These are phyloP conservation scores for Cydonia oblonga DNA, from an alignment of 331 rosid genomes.

Conservation along the genomic window DNA sequence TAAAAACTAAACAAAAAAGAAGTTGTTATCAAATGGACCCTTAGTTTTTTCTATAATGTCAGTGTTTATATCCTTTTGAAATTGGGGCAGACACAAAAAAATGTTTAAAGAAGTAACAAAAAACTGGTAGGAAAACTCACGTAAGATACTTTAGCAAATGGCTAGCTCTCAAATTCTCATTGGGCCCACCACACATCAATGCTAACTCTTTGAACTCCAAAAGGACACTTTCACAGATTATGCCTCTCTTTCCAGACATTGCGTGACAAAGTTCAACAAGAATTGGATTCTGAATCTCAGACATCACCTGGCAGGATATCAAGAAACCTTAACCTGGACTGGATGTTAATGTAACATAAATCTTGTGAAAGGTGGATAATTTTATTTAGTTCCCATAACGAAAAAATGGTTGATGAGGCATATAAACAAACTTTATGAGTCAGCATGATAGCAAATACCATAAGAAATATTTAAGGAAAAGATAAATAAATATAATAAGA, in stretches of 20 bases:
- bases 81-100: constrained; percentile 1
- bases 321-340: constrained; percentile 1
- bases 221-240: constrained; percentile 65
- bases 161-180: constrained; percentile 67
- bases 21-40: background rate
- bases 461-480: background rate
- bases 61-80: background rate
- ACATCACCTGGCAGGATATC: constrained; percentile 42
- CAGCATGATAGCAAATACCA: background rate
- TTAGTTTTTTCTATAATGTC: background rate
- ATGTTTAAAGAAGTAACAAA: background rate
- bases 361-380: background rate
- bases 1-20: background rate
- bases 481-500: background rate
- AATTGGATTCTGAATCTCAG: constrained; percentile 67
- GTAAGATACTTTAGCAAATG: constrained; percentile 46
- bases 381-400: background rate
- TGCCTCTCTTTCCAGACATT: constrained; percentile 52
- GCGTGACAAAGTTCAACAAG: constrained; percentile 38
- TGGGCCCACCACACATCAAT: constrained; percentile 81
- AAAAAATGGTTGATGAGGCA: background rate
- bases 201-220: constrained; percentile 69
- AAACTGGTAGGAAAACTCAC: constrained; percentile 33
- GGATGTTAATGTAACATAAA: background rate
- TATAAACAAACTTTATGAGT: background rate